Evolutionary conservation across 1,284 basidiomycete genomes (phyloP), one percentile per base, ranked within the genome.

Genomic region (Pyrrhoderma lamaoense): DNA sequence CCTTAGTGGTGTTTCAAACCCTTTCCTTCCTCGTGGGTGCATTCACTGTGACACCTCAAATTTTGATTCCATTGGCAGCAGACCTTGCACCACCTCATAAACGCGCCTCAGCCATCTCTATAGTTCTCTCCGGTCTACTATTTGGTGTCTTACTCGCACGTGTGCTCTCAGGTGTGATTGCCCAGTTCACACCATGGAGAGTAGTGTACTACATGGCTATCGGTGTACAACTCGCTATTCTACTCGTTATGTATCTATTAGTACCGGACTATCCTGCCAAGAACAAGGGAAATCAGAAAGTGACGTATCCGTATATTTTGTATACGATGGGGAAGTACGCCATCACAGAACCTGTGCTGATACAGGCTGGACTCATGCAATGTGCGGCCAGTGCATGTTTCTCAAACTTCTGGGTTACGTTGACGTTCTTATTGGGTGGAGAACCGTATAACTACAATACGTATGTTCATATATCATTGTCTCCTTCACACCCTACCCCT

Each of bases 211-310:
- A 79, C 65, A 70, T 83, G 63, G 74, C 78, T 4, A 76, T 81
- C 46, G 82, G 76, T 2, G 67, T 80, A 14, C 82, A 83, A 59
- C 62, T 56, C 50, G 47, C 74, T 8, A 77, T 85, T 18, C 62
- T 79, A 1, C 25, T 72, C 2, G 70, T 79, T 3, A 65, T 77
- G 19, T 88, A 80, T 59, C 62, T 77, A 22, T 56, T 79, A 38
- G 64, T 87, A 13, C 85, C 85, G 1, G 85, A 89, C 62, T 85
- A 82, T 60, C 85, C 85, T 1, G 72, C 78, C 7, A 87, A 84
- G 58, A 79, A 80, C 57, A 31, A 5, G 11, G 27, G 27, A 31
- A 31, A 31, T 5, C 5, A 31, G 11, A 31, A 31, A 31, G 48
- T 88, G 49, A 75, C 75, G 0, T 89, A 88, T 62, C 72, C 70